Evolutionary conservation across 2,329 filamentous ascomycete genomes (phyloP).

Genomic region (Aureobasidium melanogenum): DNA sequence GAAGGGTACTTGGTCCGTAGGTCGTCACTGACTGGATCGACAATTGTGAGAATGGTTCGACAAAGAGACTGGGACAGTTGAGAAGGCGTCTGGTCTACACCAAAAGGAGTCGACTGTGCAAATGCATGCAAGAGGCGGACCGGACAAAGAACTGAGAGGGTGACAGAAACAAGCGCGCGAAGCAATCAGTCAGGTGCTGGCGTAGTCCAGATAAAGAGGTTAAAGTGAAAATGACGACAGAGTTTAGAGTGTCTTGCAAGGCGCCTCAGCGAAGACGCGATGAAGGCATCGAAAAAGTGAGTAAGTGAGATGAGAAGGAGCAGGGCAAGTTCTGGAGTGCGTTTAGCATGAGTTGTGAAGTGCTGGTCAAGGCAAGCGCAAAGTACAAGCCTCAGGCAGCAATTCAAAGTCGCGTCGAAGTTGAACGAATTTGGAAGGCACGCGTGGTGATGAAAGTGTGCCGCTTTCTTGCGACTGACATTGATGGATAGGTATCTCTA

Average conservation of each 20-base stretch:
- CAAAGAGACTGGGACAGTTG: neutral
- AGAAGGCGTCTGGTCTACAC: neutral
- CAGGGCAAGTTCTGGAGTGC: too few relatives aligned
- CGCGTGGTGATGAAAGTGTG: neutral
- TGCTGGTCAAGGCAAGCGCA: neutral
- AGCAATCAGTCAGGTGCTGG: neutral
- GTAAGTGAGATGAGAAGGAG: neutral
- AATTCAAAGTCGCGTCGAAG: neutral
- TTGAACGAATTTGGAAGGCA: neutral
- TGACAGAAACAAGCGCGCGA: neutral
- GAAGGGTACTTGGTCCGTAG: neutral
- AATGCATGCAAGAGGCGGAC: too few relatives aligned
- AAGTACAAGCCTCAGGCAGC: neutral
- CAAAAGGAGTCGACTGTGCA: neutral
- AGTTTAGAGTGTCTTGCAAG: neutral
- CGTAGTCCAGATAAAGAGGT: neutral
- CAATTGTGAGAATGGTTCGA: neutral
- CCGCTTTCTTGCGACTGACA: neutral
- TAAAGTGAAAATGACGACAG: neutral
- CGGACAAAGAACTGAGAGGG: neutral
- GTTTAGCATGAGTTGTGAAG: too few relatives aligned
- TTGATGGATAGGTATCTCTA: conserved; percentile 9
- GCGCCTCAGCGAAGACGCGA: neutral
- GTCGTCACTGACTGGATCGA: neutral
- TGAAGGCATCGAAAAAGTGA: neutral